phyloP scores from a whole-genome alignment of 2,329 filamentous ascomycete species.

The Whalleya microplaca region DNA sequence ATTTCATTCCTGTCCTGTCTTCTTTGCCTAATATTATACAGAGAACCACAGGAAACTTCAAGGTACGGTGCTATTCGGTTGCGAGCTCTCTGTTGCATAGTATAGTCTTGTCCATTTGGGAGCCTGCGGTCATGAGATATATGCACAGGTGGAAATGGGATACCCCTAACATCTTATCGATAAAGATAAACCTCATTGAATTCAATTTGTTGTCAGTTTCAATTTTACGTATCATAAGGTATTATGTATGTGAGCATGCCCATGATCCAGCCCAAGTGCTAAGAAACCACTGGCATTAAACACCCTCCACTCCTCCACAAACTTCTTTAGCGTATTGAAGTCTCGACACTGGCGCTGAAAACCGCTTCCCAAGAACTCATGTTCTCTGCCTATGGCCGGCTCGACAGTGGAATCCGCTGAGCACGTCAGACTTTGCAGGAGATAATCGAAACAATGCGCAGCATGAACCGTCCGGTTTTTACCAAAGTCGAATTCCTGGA shows the following conservation, averaged over 20 bases:
- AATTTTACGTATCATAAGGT: no score
- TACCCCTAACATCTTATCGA: no score
- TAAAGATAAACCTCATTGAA: no score
- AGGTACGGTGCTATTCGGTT: no score
- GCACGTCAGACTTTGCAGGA: slow-evolving; percentile 16
- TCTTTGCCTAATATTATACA: no score
- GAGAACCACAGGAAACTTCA: no score
- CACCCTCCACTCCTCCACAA: slow-evolving; percentile 12
- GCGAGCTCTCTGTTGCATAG: no score
- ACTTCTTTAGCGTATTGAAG: slow-evolving; percentile 13
- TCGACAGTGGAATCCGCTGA: slow-evolving; percentile 15
- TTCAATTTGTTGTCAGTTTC: no score
- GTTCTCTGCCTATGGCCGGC: slow-evolving; percentile 4
- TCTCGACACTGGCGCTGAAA: slow-evolving; percentile 13
- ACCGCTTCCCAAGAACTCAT: slow-evolving; percentile 19
- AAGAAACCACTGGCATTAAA: slow-evolving; percentile 21
- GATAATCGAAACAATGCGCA: slow-evolving; percentile 21
- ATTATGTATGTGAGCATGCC: slow-evolving; percentile 10
- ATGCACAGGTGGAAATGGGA: no score
- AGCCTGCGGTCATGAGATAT: no score
- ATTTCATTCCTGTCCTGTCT: no score
- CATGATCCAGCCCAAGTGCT: slow-evolving; percentile 10
- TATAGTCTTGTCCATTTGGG: no score
- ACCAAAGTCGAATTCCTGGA: slow-evolving; percentile 19
- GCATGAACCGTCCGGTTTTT: slow-evolving; percentile 12